A percentile compares a stretch with the other conserved stretches of the same genome.
Evolutionary conservation across 116 monocot genomes (phyloP).

Genomic region (Dioscorea cayenensis): DNA sequence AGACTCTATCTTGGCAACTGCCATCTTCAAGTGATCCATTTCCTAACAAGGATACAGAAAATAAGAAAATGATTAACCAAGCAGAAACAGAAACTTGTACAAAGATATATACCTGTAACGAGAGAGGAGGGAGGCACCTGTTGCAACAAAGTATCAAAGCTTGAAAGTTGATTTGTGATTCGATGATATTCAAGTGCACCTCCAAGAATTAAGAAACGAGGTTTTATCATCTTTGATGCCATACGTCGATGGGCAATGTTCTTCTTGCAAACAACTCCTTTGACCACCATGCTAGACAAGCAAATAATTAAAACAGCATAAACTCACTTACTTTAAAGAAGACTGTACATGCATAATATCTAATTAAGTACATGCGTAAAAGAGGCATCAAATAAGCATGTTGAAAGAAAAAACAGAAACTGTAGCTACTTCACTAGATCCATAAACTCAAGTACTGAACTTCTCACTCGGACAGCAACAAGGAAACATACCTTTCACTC

Average conservation of each 20-base stretch:
- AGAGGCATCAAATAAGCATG: not conserved
- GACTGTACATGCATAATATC: not conserved
- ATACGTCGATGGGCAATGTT: constrained; percentile 87
- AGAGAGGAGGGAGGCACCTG: constrained; percentile 38
- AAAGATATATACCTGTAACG: not conserved
- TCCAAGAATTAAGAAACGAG: constrained; percentile 76
- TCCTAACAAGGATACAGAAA: constrained; percentile 36
- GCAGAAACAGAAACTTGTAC: not conserved
- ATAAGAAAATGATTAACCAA: not conserved
- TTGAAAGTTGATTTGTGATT: constrained; percentile 68
- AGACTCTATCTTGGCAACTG: constrained; percentile 85
- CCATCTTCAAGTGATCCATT: constrained; percentile 98
- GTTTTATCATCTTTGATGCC: constrained; percentile 71
- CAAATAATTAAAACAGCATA: not conserved
- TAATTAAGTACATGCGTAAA: not conserved
- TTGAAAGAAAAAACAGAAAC: not conserved
- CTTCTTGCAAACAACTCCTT: constrained; percentile 95
- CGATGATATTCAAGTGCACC: constrained; percentile 96
- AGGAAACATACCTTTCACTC: constrained; percentile 59
- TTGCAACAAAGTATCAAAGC: constrained; percentile 88
- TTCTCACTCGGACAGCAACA: not conserved
- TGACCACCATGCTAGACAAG: constrained; percentile 65
- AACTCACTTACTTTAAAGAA: not conserved
- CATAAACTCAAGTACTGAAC: not conserved
- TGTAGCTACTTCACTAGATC: not conserved